Percentiles rank a stretch among this genome's conserved stretches.
Evolutionary conservation across 179 eudicot species (phyloP).

Genomic region (Beta macrorhiza): DNA sequence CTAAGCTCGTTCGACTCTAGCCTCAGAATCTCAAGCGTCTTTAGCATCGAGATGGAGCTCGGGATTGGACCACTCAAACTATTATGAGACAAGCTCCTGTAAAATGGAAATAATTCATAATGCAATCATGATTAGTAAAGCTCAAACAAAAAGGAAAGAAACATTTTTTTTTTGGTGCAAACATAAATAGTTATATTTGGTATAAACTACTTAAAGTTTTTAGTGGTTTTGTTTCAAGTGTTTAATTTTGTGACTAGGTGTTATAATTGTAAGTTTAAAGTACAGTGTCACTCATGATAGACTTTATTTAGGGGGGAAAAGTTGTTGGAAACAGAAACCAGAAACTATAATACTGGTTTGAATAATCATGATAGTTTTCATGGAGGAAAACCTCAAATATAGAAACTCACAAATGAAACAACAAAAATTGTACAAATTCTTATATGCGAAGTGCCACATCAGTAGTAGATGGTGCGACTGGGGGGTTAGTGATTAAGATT

Average conservation of each 20-base stretch:
- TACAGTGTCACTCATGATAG: background rate
- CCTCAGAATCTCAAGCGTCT: slow-evolving; percentile 71
- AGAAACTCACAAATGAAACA: background rate
- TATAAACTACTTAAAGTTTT: background rate
- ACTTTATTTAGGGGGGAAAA: background rate
- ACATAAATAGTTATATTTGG: background rate
- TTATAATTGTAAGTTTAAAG: background rate
- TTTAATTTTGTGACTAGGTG: background rate
- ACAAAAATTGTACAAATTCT: background rate
- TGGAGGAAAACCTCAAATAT: background rate
- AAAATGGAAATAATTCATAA: background rate
- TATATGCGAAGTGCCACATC: too few species aligned
- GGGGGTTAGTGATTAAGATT: too few species aligned
- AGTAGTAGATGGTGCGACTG: too few species aligned
- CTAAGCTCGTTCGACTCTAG: slow-evolving; percentile 71
- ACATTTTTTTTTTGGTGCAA: background rate
- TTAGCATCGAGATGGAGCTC: slow-evolving; percentile 54
- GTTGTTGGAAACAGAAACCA: too few species aligned
- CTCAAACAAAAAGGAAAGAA: background rate
- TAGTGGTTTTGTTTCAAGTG: background rate
- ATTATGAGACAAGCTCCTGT: slow-evolving; percentile 91
- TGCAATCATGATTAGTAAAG: slow-evolving; percentile 7
- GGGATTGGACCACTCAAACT: slow-evolving; percentile 71
- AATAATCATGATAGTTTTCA: background rate
- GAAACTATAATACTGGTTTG: background rate